Base-by-base conservation (phyloP, 2,329 filamentous ascomycete genomes). In the Cladosporium sp. region DNA sequence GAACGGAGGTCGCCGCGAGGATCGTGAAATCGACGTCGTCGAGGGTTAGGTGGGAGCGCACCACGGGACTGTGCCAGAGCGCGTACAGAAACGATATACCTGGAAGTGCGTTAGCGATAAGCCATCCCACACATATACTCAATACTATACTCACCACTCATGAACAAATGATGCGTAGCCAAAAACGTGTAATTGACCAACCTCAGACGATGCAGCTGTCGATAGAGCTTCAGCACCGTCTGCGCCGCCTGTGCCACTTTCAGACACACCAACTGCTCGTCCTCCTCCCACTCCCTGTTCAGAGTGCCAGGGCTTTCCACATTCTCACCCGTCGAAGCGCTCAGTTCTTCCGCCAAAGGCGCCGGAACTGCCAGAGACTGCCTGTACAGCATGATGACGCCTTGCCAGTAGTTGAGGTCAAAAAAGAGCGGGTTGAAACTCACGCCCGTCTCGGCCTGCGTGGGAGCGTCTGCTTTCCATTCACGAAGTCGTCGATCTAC, bases 21-120 rank as follows among this genome's bases (percentile, higher is more conserved):
- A 97, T 88, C 1, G 92, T 97, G 62, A 96, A 96, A 66, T 97
- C 92, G n/a, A 97, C 90, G 66, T 97, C 92, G 63, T 97, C 91
- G 73, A 96, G 86, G 7, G 86, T 88, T 69, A 97, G 74, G 51
- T 88, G 84, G 66, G 86, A 90, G 61, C 92, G 82, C 43, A 97
- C 92, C 48, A 89, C 80, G 5, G 89, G 84, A 9, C 92, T 96
- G 70, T 97, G 92, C 92, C 92, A 97, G 52, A 97, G 93, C 17
- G 93, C 91, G 69, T 96, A 97, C 2, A 97, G 78, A 68, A 96
- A 97, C 19, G 92, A 95, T 53, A 97, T 85, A 43, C 81, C 80
- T 83, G 60, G 12, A n/a, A 40, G 2, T 7, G n/a, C 3, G 32
- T 58, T 29, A 57, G 55, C 37, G 5, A 34, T 2, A 13, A 19